These are phyloP conservation scores for Magnolia changhungtana DNA, from an alignment of 164 flowering plant species.

Conservation along the genomic window DNA sequence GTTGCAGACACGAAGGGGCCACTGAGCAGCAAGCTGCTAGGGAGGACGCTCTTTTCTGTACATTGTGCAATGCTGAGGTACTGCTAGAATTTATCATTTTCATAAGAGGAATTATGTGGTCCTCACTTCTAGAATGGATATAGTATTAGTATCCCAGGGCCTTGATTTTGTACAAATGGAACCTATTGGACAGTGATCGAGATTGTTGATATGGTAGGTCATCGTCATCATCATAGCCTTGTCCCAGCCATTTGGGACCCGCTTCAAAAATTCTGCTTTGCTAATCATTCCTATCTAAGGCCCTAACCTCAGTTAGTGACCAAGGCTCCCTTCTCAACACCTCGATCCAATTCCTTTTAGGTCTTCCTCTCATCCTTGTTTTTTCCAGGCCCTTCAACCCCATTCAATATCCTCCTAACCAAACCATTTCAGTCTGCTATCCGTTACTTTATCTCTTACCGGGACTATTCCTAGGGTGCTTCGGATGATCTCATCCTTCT, in stretches of 20 bases:
- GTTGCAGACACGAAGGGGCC: conserved; percentile 47
- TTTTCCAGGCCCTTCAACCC: neutral
- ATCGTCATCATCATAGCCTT: no score
- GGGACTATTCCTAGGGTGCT: neutral
- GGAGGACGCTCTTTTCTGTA: conserved; percentile 92
- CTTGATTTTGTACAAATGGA: neutral
- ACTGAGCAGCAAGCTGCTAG: conserved; percentile 44
- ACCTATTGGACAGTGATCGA: no score
- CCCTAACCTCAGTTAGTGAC: no score
- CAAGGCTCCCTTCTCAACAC: neutral
- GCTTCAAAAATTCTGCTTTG: no score
- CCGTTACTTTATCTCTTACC: neutral
- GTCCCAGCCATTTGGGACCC: no score
- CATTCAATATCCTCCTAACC: neutral
- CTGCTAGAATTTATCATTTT: neutral
- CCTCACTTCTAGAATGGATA: neutral
- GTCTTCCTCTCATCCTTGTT: neutral
- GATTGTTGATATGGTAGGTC: no score
- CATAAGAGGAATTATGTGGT: neutral
- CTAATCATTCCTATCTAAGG: no score
- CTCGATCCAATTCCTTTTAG: neutral
- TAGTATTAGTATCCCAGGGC: neutral
- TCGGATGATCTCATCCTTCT: neutral
- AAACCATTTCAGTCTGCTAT: neutral
- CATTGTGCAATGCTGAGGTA: conserved; percentile 98